A percentile compares a stretch with the other conserved stretches of the same genome.
phyloP scores from a whole-genome alignment of 2,329 filamentous ascomycete genomes.

The Sarocladium oryzae region DNA sequence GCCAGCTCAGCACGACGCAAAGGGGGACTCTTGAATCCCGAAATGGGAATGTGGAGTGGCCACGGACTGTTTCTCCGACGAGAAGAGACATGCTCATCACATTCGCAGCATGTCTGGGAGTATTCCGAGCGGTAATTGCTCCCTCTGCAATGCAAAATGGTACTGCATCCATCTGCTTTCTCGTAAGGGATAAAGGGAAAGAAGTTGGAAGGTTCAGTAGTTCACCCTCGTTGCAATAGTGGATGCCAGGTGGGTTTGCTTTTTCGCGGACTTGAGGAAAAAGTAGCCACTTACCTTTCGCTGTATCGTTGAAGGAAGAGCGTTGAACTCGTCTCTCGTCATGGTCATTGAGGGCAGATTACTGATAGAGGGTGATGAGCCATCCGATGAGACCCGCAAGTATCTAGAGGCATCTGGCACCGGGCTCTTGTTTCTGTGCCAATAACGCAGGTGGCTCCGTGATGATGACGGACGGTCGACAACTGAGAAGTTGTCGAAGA shows the following conservation, averaged over 20 bases:
- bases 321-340: slow-evolving; percentile 39
- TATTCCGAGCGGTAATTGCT: slow-evolving; percentile 9
- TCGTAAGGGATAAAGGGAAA: not conserved
- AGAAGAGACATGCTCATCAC: not conserved
- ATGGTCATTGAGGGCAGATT: slow-evolving; percentile 22
- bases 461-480: slow-evolving; percentile 22
- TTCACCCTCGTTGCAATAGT: not conserved
- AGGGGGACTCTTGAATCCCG: not conserved
- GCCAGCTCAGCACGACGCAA: not conserved
- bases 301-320: slow-evolving; percentile 46
- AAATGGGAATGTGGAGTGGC: not conserved
- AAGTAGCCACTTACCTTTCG: slow-evolving; percentile 46
- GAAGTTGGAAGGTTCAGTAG: slow-evolving; percentile 9
- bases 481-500: slow-evolving; percentile 14
- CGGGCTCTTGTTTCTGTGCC: slow-evolving; percentile 15
- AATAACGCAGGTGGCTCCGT: slow-evolving; percentile 16
- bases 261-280: slow-evolving; percentile 9
- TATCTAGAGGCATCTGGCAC: slow-evolving; percentile 15
- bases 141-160: not conserved
- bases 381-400: slow-evolving; percentile 20
- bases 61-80: not conserved
- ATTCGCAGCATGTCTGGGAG: not conserved
- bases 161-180: not conserved
- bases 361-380: slow-evolving; percentile 13
- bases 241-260: slow-evolving; percentile 6